Evolutionary conservation across 78 protist genomes (phyloP).

Genomic region (Acrasis kona): DNA sequence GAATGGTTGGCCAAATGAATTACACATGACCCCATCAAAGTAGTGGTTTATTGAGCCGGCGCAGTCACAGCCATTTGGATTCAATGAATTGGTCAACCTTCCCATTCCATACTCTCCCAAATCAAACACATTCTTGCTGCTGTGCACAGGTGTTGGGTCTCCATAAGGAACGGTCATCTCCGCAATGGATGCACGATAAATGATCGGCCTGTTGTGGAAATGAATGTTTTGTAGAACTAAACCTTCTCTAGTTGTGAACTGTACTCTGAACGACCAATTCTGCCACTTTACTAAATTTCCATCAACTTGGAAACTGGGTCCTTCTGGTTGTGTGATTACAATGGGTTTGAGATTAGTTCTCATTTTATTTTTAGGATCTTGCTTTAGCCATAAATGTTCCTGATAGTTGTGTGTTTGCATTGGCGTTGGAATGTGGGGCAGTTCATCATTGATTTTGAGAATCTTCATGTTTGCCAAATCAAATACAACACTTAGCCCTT

Average conservation of each 20-base stretch:
- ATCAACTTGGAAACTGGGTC: slow-evolving; percentile 7
- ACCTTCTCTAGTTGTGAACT: slow-evolving; percentile 20
- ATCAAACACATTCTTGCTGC: slow-evolving; percentile 7
- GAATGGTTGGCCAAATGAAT: background rate
- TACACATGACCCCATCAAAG: slow-evolving; percentile 6
- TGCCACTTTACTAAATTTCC: slow-evolving; percentile 19
- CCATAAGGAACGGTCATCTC: slow-evolving; percentile 21
- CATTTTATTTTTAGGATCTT: background rate
- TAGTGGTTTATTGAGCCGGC: background rate
- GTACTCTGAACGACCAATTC: background rate
- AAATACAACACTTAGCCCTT: slow-evolving; percentile 1
- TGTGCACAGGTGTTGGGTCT: background rate
- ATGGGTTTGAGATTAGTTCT: slow-evolving; percentile 3
- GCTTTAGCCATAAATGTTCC: background rate
- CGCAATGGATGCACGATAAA: background rate
- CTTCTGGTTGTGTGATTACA: slow-evolving; percentile 13
- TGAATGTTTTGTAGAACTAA: background rate
- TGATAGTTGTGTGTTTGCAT: slow-evolving; percentile 5
- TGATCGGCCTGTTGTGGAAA: slow-evolving; percentile 14
- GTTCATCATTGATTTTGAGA: background rate
- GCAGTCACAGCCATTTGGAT: slow-evolving; percentile 21
- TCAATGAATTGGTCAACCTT: slow-evolving; percentile 2
- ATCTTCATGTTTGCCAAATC: slow-evolving; percentile 5
- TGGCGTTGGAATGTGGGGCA: slow-evolving; percentile 1
- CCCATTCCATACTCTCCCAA: slow-evolving; percentile 21